Evolutionary conservation across 495 filamentous ascomycete genomes (phyloP).

Genomic region (Lepidopterella palustris): DNA sequence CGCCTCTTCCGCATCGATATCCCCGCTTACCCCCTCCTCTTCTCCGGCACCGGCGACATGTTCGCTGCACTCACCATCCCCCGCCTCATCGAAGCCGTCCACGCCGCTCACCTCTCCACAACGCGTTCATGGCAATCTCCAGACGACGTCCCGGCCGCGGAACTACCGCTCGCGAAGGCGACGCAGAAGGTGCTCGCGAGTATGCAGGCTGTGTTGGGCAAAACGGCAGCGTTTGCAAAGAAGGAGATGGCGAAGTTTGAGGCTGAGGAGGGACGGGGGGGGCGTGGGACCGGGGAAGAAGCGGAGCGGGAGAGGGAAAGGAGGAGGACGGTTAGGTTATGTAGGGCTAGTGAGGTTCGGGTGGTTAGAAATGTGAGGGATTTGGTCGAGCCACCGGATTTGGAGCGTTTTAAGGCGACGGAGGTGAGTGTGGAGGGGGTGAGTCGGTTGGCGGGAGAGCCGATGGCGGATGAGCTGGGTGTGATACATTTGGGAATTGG

Average conservation of each 20-base stretch:
- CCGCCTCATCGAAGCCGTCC: constrained; percentile 77
- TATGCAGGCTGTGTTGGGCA: constrained; percentile 79
- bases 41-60: constrained; percentile 96
- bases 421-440: constrained; percentile 37
- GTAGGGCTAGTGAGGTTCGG: constrained; percentile 73
- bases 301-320: constrained; percentile 50
- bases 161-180: constrained; percentile 75
- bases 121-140: constrained; percentile 39
- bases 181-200: constrained; percentile 83
- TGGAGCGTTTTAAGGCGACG: constrained; percentile 49
- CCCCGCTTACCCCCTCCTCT: constrained; percentile 82
- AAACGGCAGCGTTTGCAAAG: constrained; percentile 66
- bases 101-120: constrained; percentile 30
- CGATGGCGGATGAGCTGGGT: constrained; percentile 23
- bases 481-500: constrained; percentile 18
- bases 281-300: constrained; percentile 26
- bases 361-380: constrained; percentile 64
- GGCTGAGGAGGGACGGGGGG: constrained; percentile 25
- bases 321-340: constrained; percentile 57
- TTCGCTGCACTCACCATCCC: constrained; percentile 87
- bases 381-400: constrained; percentile 53
- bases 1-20: constrained; percentile 79
- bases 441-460: neutral
- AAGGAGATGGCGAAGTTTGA: constrained; percentile 41
- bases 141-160: constrained; percentile 51